Base-by-base conservation (phyloP, 2,329 filamentous ascomycete species). In the Colletotrichum sp. region DNA sequence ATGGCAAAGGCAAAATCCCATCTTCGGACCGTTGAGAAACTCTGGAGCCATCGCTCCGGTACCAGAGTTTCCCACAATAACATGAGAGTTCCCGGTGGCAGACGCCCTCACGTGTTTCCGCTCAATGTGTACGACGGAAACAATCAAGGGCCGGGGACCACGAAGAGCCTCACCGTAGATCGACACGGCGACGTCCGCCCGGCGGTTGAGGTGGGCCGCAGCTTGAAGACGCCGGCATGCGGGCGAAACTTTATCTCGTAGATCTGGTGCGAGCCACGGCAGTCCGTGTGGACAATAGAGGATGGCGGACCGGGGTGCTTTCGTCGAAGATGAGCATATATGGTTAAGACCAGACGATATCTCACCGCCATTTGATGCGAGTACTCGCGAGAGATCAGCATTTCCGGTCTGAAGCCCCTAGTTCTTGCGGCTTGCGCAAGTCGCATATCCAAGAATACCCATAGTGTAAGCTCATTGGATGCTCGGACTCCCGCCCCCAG, bases 301-400 rank as follows among this genome's bases (percentile, higher is more conserved):
- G 22, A 59, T 62, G 62, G 36, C 69, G 19, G 27, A 55, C 52
- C n/a, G 27, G 29, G 69, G 11, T 8, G 36, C 16, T 22, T 49
- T 8, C 22, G 32, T 34, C 13, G 36, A 27, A n/a, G 55, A 62
- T 22, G n/a, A 32, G 27, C 19, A 57, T 19, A 30, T 34, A 49
- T 30, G 12, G 9, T 32, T 9, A 49, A 61, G 44, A 62, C 62
- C 55, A 67, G 64, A 72, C 22, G 57, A 67, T 25, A 68, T 65
- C 73, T 72, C 69, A 76, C 73, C 73, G 73, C 73, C 49, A 30
- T 73, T 76, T 73, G 62, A 66, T 57, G 27, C 44, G 49, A 34
- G 39, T 8, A 22, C 9, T 49, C 52, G 29, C 32, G 13, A 25
- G 19, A 65, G 63, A 73, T 69, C 70, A 64, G 44, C 73, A 61